A percentile compares a stretch with the other conserved stretches of the same genome.
Conservation (phyloP, 1,139 yeast genomes). For the Citeromyces hawaiiensis region DNA sequence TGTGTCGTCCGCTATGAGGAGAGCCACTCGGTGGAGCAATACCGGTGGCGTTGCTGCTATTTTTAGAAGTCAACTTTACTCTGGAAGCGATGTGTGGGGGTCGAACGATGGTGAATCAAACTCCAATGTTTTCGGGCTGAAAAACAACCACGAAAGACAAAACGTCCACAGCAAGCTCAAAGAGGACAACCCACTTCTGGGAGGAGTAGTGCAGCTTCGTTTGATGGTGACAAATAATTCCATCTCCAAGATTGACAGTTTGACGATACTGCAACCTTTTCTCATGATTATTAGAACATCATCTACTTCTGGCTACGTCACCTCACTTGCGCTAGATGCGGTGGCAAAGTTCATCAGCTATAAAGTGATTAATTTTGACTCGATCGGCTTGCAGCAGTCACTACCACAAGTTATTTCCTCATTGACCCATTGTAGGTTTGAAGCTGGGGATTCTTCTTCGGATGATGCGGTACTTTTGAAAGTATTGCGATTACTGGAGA, state of each 20-base stretch:
- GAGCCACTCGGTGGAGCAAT: constrained; percentile 50
- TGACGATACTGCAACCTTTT: constrained; percentile 76
- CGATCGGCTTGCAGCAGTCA: constrained; percentile 36
- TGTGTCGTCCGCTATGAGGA: constrained; percentile 85
- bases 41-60: constrained; percentile 78
- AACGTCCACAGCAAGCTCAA: constrained; percentile 11
- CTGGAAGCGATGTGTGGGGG: constrained; percentile 6
- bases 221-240: constrained; percentile 56
- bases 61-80: constrained; percentile 37
- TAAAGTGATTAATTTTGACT: constrained; percentile 30
- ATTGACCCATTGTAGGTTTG: constrained; percentile 88
- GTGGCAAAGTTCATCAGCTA: constrained; percentile 57
- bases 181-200: constrained; percentile 45
- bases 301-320: constrained; percentile 75
- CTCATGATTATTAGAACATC: constrained; percentile 77
- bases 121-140: constrained; percentile 13
- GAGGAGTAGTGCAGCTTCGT: constrained; percentile 39
- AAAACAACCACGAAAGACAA: constrained; percentile 22
- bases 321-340: constrained; percentile 70
- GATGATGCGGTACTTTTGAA: constrained; percentile 87
- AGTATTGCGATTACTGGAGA: constrained; percentile 65
- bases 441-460: constrained; percentile 85
- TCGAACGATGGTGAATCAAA: background rate
- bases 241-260: constrained; percentile 41
- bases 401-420: constrained; percentile 58